Conservation (phyloP, 192 early-diverging fungal genomes). For the Gryganskiella cystojenkinii region DNA sequence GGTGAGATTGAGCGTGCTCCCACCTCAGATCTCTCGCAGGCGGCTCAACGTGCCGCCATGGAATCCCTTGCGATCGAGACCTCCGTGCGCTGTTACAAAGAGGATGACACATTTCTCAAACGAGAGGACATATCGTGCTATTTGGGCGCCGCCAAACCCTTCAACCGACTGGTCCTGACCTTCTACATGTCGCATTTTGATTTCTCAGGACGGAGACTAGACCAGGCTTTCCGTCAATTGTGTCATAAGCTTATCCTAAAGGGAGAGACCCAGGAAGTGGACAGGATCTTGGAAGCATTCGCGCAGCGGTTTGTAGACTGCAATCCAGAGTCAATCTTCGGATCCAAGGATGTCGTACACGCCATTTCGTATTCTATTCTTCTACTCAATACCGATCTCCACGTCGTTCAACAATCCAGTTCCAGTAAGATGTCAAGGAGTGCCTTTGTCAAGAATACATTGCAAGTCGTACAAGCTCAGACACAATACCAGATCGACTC, state of each 20-base stretch:
- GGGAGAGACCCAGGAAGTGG: slow-evolving; percentile 92
- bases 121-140: slow-evolving; percentile 58
- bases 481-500: not conserved
- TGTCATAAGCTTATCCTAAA: slow-evolving; percentile 81
- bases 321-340: slow-evolving; percentile 71
- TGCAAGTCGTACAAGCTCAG: slow-evolving; percentile 56
- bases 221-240: slow-evolving; percentile 79
- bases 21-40: not conserved
- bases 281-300: slow-evolving; percentile 85
- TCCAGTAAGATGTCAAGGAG: slow-evolving; percentile 77
- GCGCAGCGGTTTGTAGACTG: slow-evolving; percentile 83
- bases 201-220: slow-evolving; percentile 73
- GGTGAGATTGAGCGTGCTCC: not conserved
- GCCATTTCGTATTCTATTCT: slow-evolving; percentile 86
- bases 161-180: slow-evolving; percentile 65
- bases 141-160: slow-evolving; percentile 60
- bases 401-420: slow-evolving; percentile 76
- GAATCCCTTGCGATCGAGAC: slow-evolving; percentile 5
- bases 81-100: slow-evolving; percentile 38
- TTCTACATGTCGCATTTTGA: slow-evolving; percentile 83
- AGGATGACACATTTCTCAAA: slow-evolving; percentile 54
- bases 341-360: slow-evolving; percentile 79
- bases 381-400: slow-evolving; percentile 92
- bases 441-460: slow-evolving; percentile 77
- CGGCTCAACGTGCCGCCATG: not conserved